These are phyloP conservation scores for Oenanthe sinensis DNA, from an alignment of 129 eudicot genomes.

Conservation along the genomic window DNA sequence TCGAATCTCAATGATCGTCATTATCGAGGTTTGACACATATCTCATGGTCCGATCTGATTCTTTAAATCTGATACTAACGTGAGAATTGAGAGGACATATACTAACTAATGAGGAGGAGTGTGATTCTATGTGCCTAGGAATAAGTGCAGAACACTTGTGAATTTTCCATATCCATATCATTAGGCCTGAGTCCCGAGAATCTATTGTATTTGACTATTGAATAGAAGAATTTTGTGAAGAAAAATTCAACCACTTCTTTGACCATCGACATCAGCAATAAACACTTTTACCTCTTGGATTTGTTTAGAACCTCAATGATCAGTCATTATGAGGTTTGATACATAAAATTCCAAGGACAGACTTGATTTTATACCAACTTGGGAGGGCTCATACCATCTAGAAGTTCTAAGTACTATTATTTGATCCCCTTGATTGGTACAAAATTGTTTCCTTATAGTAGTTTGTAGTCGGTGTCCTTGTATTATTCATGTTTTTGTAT, in stretches of 20 bases:
- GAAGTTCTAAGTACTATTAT: neutral
- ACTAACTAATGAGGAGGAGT: neutral
- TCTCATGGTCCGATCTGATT: neutral
- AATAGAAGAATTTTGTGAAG: neutral
- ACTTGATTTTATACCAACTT: neutral
- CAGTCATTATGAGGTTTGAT: neutral
- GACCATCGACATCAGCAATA: neutral
- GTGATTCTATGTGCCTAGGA: neutral
- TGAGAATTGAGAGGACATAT: neutral
- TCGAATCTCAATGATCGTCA: neutral
- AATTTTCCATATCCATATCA: neutral
- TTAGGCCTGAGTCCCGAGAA: neutral
- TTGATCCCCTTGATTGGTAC: constrained; percentile 3
- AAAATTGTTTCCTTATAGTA: neutral
- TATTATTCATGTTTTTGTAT: neutral
- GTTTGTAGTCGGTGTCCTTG: neutral
- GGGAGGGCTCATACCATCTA: neutral
- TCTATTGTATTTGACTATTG: neutral
- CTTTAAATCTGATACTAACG: neutral
- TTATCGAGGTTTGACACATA: neutral
- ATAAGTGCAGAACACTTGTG: neutral
- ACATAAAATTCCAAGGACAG: neutral
- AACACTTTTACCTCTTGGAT: neutral
- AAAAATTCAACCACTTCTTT: neutral
- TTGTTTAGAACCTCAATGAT: neutral